Evolutionary conservation across 31 red algal genomes (phyloP).

Genomic region (Porphyra umbilicalis): DNA sequence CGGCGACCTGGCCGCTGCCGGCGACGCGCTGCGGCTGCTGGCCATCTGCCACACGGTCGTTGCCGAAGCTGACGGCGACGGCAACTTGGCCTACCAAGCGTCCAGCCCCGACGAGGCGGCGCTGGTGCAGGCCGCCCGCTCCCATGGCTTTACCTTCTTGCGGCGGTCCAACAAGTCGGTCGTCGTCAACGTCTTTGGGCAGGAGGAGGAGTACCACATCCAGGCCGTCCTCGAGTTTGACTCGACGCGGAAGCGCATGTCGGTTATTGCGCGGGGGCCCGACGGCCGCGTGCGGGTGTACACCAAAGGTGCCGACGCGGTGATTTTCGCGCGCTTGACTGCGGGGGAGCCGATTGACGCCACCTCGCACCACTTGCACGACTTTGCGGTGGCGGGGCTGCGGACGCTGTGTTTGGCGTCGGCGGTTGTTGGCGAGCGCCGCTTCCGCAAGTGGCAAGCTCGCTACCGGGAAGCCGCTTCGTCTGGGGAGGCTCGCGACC

Average conservation of each 20-base stretch:
- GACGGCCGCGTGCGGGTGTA: slow-evolving; percentile 54
- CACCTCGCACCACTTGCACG: slow-evolving; percentile 38
- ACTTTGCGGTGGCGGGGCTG: slow-evolving; percentile 78
- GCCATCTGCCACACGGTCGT: slow-evolving; percentile 57
- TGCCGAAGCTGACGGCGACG: slow-evolving; percentile 16
- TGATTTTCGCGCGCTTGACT: slow-evolving; percentile 69
- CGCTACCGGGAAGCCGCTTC: slow-evolving; percentile 35
- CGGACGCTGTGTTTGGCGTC: slow-evolving; percentile 84
- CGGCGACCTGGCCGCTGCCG: not conserved
- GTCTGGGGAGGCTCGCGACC: slow-evolving; percentile 33
- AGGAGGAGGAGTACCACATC: slow-evolving; percentile 37
- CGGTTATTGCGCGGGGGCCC: slow-evolving; percentile 65
- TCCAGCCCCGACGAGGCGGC: slow-evolving; percentile 89
- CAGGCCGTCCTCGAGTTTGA: slow-evolving; percentile 75
- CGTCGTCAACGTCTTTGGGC: slow-evolving; percentile 32
- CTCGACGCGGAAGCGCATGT: slow-evolving; percentile 92
- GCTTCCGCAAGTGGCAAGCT: slow-evolving; percentile 56
- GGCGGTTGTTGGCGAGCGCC: slow-evolving; percentile 49
- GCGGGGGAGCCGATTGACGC: slow-evolving; percentile 24
- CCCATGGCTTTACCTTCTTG: slow-evolving; percentile 47
- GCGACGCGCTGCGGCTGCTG: slow-evolving; percentile 30
- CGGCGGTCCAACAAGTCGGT: slow-evolving; percentile 44
- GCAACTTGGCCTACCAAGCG: slow-evolving; percentile 57
- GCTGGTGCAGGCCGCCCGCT: slow-evolving; percentile 60
- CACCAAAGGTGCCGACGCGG: slow-evolving; percentile 85